These are phyloP conservation scores for Podila epigama DNA, from an alignment of 192 early-diverging fungal genomes.

Conservation along the genomic window DNA sequence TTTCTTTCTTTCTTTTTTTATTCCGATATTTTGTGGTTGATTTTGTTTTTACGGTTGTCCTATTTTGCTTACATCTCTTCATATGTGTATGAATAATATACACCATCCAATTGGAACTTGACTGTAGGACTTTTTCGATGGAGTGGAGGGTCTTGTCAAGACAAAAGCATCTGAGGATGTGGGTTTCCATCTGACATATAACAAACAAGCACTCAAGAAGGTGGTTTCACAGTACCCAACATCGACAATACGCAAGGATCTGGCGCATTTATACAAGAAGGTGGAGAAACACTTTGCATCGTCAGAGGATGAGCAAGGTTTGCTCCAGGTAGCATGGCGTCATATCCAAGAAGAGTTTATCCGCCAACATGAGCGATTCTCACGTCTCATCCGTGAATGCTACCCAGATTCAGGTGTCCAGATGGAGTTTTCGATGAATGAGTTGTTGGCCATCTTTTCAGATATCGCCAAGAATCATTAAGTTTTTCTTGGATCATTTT, in stretches of 20 bases:
- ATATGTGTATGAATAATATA: too few relatives aligned
- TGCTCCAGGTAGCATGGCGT: conserved; percentile 91
- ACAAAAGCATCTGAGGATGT: conserved; percentile 79
- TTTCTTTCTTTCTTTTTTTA: background rate
- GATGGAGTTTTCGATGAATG: conserved; percentile 89
- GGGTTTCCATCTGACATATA: conserved; percentile 80
- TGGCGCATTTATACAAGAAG: conserved; percentile 86
- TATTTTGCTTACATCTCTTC: background rate
- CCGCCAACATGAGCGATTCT: conserved; percentile 80
- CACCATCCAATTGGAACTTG: background rate
- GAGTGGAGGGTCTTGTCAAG: conserved; percentile 86
- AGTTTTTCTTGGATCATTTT: too few relatives aligned
- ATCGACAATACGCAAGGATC: conserved; percentile 79
- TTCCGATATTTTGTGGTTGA: background rate
- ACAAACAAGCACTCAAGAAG: conserved; percentile 85
- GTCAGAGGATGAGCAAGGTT: conserved; percentile 78
- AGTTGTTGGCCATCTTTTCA: conserved; percentile 75
- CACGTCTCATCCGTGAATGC: conserved; percentile 80
- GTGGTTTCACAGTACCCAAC: conserved; percentile 84
- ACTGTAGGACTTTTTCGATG: conserved; percentile 93
- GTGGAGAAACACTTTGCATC: conserved; percentile 97
- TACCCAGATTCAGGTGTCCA: conserved; percentile 85
- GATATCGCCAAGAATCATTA: conserved; percentile 67
- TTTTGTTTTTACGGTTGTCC: background rate
- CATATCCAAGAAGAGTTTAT: conserved; percentile 89